These are phyloP conservation scores for Mycena venus DNA, from an alignment of 768 basidiomycete genomes.

Conservation along the genomic window DNA sequence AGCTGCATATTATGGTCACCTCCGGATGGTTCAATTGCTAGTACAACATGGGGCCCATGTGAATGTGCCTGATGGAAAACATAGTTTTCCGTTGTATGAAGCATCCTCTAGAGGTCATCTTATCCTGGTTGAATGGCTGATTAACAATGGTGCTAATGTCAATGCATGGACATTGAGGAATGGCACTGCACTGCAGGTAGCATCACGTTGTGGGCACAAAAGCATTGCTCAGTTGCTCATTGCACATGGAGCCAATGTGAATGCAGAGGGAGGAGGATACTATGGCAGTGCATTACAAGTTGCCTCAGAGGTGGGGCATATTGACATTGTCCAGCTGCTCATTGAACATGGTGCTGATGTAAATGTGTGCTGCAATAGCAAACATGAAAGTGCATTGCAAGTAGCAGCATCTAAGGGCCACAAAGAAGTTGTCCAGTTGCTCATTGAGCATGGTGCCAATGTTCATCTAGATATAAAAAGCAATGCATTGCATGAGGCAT, in stretches of 20 bases:
- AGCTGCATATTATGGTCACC: not conserved
- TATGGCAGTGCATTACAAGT: not conserved
- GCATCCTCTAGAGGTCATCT: no score
- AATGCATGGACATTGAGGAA: not conserved
- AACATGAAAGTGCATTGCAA: not conserved
- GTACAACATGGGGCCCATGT: not conserved
- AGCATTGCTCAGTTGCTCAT: not conserved
- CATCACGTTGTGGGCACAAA: not conserved
- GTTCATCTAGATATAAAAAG: not conserved
- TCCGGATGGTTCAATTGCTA: not conserved
- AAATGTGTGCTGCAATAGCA: not conserved
- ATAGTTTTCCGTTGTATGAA: no score
- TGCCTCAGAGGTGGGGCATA: not conserved
- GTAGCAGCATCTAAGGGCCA: not conserved
- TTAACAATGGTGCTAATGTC: no score
- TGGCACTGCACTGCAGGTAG: not conserved
- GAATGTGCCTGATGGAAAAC: no score
- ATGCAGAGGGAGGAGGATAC: not conserved
- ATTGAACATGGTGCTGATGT: not conserved
- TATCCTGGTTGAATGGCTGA: no score
- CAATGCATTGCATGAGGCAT: not conserved
- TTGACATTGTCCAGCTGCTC: not conserved
- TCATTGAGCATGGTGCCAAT: not conserved
- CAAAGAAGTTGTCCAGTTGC: not conserved
- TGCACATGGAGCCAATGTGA: not conserved